phyloP scores from a whole-genome alignment of 2,329 filamentous ascomycete genomes.

The Pseudodiploospora longispora region DNA sequence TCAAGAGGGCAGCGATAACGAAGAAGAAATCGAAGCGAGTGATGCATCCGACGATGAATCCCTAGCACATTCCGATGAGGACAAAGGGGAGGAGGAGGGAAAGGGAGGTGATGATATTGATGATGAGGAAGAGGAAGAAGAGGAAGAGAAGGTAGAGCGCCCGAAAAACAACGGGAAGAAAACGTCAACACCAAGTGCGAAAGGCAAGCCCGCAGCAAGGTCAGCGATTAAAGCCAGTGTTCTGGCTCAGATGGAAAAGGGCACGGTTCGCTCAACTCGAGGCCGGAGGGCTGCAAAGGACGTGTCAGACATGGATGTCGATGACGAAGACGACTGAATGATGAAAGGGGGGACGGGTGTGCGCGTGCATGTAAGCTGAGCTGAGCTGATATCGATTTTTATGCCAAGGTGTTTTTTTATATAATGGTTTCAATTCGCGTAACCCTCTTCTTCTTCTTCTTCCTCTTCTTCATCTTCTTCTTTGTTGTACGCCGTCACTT shows the following conservation, averaged over 20 bases:
- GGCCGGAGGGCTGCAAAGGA: constrained; percentile 18
- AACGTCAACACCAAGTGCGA: constrained; percentile 14
- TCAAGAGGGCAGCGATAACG: constrained; percentile 7
- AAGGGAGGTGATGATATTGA: constrained; percentile 9
- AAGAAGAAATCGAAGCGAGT: constrained; percentile 5
- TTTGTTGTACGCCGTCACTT: no score
- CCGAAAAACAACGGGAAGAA: constrained; percentile 19
- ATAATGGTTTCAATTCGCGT: no score
- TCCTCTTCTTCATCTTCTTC: no score
- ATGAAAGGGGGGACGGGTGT: constrained; percentile 1
- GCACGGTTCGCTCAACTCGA: constrained; percentile 16
- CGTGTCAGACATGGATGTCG: constrained; percentile 26
- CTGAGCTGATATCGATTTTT: no score
- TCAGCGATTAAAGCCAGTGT: constrained; percentile 18
- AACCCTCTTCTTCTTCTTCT: no score
- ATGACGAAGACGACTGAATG: constrained; percentile 18
- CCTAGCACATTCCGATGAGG: constrained; percentile 10
- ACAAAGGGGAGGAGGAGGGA: constrained; percentile 14
- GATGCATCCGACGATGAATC: constrained; percentile 10
- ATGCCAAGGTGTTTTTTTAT: no score
- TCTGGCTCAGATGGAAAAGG: constrained; percentile 13
- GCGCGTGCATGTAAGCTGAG: neutral
- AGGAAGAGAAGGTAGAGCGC: constrained; percentile 12
- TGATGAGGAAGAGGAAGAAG: constrained; percentile 14
- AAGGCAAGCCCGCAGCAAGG: constrained; percentile 14